Conservation (phyloP, 306 rosid genomes). For the Fragaria vesca region DNA sequence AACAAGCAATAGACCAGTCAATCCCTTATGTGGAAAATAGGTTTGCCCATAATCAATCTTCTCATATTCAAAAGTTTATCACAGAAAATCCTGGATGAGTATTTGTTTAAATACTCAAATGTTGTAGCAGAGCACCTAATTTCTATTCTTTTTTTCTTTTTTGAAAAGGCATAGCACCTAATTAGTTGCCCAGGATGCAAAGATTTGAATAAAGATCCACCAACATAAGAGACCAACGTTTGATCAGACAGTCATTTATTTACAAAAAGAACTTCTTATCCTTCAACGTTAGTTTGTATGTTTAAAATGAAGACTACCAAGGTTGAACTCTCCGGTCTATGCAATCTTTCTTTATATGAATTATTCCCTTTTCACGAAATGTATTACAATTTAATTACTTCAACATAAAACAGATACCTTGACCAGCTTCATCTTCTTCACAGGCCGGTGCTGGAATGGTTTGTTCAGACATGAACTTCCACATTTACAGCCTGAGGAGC, state of each 20-base stretch:
- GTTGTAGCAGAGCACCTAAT: not conserved
- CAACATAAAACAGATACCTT: conserved; percentile 48
- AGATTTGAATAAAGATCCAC: not conserved
- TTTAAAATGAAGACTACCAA: not conserved
- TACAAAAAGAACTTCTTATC: not conserved
- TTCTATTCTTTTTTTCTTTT: not conserved
- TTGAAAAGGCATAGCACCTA: not conserved
- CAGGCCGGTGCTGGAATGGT: conserved; percentile 76
- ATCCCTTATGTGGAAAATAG: not conserved
- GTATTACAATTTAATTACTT: not conserved
- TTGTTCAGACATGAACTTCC: conserved; percentile 80
- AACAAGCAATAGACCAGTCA: not conserved
- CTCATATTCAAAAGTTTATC: not conserved
- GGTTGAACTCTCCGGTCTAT: not conserved
- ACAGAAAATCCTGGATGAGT: not conserved
- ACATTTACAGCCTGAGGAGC: conserved; percentile 92
- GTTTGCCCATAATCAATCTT: not conserved
- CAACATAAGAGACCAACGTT: not conserved
- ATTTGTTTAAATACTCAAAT: conserved; percentile 3
- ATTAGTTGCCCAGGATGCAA: not conserved
- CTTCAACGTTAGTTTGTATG: not conserved
- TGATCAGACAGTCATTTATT: not conserved
- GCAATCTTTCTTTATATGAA: not conserved
- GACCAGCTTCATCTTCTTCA: conserved; percentile 83
- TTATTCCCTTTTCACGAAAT: not conserved